These are phyloP conservation scores for Tagetes patula DNA, from an alignment of 129 eudicot genomes.

Conservation along the genomic window DNA sequence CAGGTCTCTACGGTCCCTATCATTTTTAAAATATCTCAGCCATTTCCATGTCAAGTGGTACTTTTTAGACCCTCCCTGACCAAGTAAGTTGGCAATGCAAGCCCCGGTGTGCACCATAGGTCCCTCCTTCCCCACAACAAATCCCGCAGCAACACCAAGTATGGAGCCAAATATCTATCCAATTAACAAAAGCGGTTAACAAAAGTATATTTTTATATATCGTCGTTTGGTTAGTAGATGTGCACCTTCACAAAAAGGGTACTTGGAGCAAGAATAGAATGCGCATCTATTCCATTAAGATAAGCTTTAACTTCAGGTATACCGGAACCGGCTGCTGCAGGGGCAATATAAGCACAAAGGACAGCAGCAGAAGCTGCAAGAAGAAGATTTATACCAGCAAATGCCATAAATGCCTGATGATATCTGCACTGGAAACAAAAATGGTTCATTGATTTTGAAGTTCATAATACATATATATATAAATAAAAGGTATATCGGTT, in stretches of 20 bases:
- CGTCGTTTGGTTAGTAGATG: not conserved
- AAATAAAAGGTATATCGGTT: too few species aligned
- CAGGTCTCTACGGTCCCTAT: slow-evolving; percentile 87
- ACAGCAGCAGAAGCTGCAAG: slow-evolving; percentile 72
- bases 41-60: slow-evolving; percentile 91
- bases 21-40: slow-evolving; percentile 92
- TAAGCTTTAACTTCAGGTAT: slow-evolving; percentile 98
- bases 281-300: slow-evolving; percentile 98
- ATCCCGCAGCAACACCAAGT: slow-evolving; percentile 94
- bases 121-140: slow-evolving; percentile 98
- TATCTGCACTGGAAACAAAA: slow-evolving; percentile 61
- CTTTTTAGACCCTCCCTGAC: slow-evolving; percentile 97
- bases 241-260: slow-evolving; percentile 91
- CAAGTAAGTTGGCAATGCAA: slow-evolving; percentile 92
- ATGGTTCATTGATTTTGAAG: slow-evolving; percentile 24
- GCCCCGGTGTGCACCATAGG: slow-evolving; percentile 99
- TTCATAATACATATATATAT: not conserved
- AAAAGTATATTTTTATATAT: not conserved
- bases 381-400: slow-evolving; percentile 65
- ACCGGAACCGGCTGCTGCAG: slow-evolving; percentile 99
- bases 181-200: not conserved
- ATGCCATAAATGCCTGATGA: slow-evolving; percentile 62
- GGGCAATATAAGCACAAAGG: slow-evolving; percentile 89
- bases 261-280: slow-evolving; percentile 91
- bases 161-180: slow-evolving; percentile 83